Evolutionary conservation across 176 grass and related monocot species (phyloP), one percentile per base, ranked within the genome.

Genomic region (Lolium perenne): DNA sequence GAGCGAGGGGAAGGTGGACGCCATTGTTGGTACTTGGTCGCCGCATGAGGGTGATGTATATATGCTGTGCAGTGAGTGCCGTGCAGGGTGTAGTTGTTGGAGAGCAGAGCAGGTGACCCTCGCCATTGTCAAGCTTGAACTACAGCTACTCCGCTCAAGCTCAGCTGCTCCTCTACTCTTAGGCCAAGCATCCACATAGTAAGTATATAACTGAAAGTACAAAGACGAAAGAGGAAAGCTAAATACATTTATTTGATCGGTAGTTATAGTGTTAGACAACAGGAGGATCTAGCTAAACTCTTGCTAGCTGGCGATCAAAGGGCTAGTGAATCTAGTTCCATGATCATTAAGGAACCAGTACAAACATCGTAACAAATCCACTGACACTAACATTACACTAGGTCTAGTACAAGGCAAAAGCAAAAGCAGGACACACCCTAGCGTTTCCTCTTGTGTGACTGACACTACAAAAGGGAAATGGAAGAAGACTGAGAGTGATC

Each of bases 1-100:
- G 22, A 63, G 60, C 10, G 22, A 63, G 6, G 86, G 76, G 73
- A 94, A 86, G 57, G n/a, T 8, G 57, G 57, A 22, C 20, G 57
- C 8, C 57, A 60, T 60, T 60, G 57, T 10, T 60, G 57, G 57
- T 60, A 21, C 57, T 60, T n/a, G 41, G 7, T 5, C 41, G 41
- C 41, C 7, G 41, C 41, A 43, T 43, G 41, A 43, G 41, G 41
- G 41, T 6, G 41, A 43, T 43, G 41, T 60, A 60, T 60, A 60
- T 60, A 60, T 22, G 57, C 0, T 21, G 2, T 60, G 57, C 56
- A 59, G 7, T 21, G 56, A 18, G 2, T 60, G 20, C 56, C n/a
- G 20, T 59, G 18, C 20, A 60, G 57, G 57, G 57, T 60, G 57
- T 22, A 60, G 57, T 60, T 21, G 57, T 60, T 60, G 57, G 57